Evolutionary conservation across 371 early-diverging fungal species (phyloP).

Genomic region (Rhizopus arrhizus): DNA sequence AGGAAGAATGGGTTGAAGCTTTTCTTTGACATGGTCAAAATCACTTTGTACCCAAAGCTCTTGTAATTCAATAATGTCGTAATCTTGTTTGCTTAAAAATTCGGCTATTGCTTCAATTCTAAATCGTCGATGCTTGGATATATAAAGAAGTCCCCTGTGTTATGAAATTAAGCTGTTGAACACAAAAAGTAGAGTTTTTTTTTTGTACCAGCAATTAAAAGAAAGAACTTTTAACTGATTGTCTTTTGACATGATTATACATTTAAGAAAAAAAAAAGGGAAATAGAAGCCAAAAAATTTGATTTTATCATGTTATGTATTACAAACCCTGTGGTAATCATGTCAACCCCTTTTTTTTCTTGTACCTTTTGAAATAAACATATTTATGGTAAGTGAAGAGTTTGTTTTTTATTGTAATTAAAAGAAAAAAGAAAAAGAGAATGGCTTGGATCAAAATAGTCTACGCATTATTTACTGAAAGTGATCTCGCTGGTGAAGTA

Average conservation of each 20-base stretch:
- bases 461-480: neutral
- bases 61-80: slow-evolving; percentile 58
- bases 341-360: slow-evolving; percentile 1
- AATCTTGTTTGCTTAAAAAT: slow-evolving; percentile 25
- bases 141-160: slow-evolving; percentile 44
- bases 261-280: slow-evolving; percentile 4
- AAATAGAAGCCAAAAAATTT: neutral
- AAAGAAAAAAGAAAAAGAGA: neutral
- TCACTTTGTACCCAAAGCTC: slow-evolving; percentile 56
- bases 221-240: slow-evolving; percentile 32
- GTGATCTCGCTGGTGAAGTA: neutral
- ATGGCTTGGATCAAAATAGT: neutral
- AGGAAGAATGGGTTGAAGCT: slow-evolving; percentile 34
- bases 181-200: neutral
- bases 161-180: neutral
- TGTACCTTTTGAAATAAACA: neutral
- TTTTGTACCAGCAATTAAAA: slow-evolving; percentile 46
- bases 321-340: neutral
- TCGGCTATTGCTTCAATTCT: slow-evolving; percentile 52
- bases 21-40: slow-evolving; percentile 32
- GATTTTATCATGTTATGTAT: too few relatives aligned
- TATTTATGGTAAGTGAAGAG: too few relatives aligned
- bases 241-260: neutral
- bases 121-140: slow-evolving; percentile 40
- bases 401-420: slow-evolving; percentile 4